These are phyloP conservation scores for Venturia effusa DNA, from an alignment of 2,329 filamentous ascomycete genomes.

Conservation along the genomic window DNA sequence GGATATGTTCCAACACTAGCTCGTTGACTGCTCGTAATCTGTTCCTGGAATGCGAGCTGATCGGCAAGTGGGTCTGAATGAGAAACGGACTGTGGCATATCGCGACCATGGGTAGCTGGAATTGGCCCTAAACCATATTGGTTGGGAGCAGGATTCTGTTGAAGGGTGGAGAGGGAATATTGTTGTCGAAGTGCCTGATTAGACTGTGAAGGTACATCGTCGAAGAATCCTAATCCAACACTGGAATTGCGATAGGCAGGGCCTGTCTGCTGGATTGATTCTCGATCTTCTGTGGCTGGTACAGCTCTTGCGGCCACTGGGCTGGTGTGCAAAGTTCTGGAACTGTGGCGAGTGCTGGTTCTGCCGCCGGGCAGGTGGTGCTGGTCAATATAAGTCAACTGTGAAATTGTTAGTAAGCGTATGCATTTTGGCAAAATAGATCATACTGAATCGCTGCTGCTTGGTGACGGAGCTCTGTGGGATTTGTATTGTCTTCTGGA, in stretches of 20 bases:
- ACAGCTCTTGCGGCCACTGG: not conserved
- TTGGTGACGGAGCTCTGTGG: not conserved
- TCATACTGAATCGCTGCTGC: not conserved
- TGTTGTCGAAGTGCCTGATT: not conserved
- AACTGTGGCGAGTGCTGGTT: not conserved
- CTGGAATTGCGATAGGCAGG: not conserved
- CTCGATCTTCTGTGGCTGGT: not conserved
- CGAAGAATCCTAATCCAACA: not conserved
- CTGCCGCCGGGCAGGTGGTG: not conserved
- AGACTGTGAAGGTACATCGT: not conserved
- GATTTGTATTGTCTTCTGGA: not conserved
- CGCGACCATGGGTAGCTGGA: not conserved
- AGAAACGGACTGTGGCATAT: not conserved
- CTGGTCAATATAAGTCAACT: not conserved
- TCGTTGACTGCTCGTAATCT: not conserved
- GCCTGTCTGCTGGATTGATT: not conserved
- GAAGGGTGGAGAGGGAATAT: not conserved
- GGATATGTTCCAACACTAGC: not conserved
- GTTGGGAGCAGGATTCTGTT: not conserved
- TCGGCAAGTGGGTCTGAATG: not conserved
- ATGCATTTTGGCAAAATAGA: not conserved
- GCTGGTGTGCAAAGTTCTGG: not conserved
- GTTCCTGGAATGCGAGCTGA: not conserved
- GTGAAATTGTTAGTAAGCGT: not conserved
- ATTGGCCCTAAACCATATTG: not conserved